These are phyloP conservation scores for Helminthosporium solani DNA, from an alignment of 2,329 filamentous ascomycete species.

Conservation along the genomic window DNA sequence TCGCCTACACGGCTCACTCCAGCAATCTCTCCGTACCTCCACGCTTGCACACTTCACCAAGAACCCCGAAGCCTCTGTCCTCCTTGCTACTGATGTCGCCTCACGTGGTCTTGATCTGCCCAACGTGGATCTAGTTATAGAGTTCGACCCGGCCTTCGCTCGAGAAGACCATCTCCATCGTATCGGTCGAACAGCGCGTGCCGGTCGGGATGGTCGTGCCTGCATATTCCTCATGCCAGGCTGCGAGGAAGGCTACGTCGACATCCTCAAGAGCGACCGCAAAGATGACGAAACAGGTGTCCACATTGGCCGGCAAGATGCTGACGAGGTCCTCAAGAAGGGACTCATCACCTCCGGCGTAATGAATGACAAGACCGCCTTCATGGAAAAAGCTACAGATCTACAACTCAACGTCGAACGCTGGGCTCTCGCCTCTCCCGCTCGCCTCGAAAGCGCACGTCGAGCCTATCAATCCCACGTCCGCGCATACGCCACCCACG, in stretches of 20 bases:
- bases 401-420: conserved; percentile 67
- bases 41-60: conserved; percentile 79
- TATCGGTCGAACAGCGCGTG: conserved; percentile 90
- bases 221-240: conserved; percentile 89
- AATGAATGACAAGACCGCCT: conserved; percentile 50
- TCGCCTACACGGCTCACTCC: conserved; percentile 87
- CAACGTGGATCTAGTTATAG: conserved; percentile 90
- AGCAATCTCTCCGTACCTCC: conserved; percentile 81
- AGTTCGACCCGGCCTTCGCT: conserved; percentile 94
- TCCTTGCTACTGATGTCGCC: conserved; percentile 93
- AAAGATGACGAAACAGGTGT: conserved; percentile 60
- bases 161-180: conserved; percentile 92
- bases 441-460: conserved; percentile 75
- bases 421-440: conserved; percentile 63
- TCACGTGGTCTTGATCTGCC: conserved; percentile 94
- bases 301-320: conserved; percentile 58
- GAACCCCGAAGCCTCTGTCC: conserved; percentile 72
- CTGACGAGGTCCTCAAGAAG: conserved; percentile 67
- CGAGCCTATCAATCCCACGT: conserved; percentile 90
- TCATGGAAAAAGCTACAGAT: conserved; percentile 67
- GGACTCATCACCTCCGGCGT: conserved; percentile 54
- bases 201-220: conserved; percentile 83
- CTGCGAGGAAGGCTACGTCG: conserved; percentile 86
- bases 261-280: conserved; percentile 71
- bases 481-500: conserved; percentile 90